Evolutionary conservation across 768 basidiomycete genomes (phyloP).

Genomic region (Hebeloma cylindrosporum): DNA sequence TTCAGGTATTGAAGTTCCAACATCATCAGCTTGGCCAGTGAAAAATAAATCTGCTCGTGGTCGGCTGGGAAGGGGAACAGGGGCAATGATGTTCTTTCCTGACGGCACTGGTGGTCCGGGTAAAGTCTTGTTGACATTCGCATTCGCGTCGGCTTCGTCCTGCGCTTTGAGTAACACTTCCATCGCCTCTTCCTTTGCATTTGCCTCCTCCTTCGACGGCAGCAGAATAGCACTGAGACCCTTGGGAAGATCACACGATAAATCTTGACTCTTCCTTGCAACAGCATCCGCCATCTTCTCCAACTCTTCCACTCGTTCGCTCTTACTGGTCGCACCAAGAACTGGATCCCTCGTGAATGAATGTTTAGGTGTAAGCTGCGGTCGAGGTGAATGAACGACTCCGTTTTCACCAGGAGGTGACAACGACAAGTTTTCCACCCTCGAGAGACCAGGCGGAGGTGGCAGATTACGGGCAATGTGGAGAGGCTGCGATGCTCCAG

Average conservation of each 20-base stretch:
- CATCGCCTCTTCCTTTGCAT: constrained; percentile 17
- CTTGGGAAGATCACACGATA: constrained; percentile 41
- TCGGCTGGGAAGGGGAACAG: constrained; percentile 34
- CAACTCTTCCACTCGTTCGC: constrained; percentile 63
- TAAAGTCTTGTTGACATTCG: constrained; percentile 54
- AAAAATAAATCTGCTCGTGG: constrained; percentile 19
- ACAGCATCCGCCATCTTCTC: constrained; percentile 74
- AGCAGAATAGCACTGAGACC: constrained; percentile 10
- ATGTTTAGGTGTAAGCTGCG: constrained; percentile 64
- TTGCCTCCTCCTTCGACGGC: constrained; percentile 5
- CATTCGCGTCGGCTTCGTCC: constrained; percentile 1
- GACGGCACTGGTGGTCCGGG: constrained; percentile 58
- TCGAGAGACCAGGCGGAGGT: constrained; percentile 16
- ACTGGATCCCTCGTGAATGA: constrained; percentile 47
- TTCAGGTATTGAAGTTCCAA: constrained; percentile 13
- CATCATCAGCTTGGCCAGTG: constrained; percentile 9
- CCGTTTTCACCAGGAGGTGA: constrained; percentile 32
- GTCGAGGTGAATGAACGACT: constrained; percentile 63
- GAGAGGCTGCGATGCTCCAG: constrained; percentile 8
- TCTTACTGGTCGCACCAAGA: constrained; percentile 41
- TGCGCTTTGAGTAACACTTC: constrained; percentile 6
- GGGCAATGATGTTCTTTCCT: constrained; percentile 36
- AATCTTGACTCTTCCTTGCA: constrained; percentile 32
- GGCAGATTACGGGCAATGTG: constrained; percentile 14
- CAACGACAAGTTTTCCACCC: constrained; percentile 20